phyloP scores from a whole-genome alignment of 805 yeast species.

The Yarrowia yakushimensis region DNA sequence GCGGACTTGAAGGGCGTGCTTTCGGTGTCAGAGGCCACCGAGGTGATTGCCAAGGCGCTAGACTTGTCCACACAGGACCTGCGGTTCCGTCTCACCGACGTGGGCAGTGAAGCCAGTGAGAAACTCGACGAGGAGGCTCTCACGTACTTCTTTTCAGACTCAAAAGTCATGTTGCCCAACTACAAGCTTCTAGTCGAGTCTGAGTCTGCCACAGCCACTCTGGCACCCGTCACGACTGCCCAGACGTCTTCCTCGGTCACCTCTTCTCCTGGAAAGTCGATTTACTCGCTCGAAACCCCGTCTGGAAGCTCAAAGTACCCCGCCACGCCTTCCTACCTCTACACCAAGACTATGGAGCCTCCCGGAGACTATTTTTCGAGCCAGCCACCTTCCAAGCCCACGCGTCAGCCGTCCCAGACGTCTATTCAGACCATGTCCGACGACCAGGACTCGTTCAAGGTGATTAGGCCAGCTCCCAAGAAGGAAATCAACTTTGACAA shows the following conservation, averaged over 20 bases:
- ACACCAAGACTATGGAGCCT: constrained; percentile 26
- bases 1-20: constrained; percentile 40
- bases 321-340: constrained; percentile 15
- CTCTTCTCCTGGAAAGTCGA: constrained; percentile 15
- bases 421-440: neutral
- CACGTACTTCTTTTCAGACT: neutral
- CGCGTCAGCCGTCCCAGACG: neutral
- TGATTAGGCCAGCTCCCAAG: constrained; percentile 58
- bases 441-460: constrained; percentile 50
- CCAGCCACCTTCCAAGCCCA: neutral
- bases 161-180: neutral
- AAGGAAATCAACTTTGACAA: constrained; percentile 77
- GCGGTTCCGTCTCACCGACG: constrained; percentile 63
- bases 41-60: constrained; percentile 42
- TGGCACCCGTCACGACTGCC: neutral
- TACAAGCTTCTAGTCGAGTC: constrained; percentile 9
- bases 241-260: neutral
- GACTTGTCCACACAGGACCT: constrained; percentile 27
- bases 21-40: constrained; percentile 42
- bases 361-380: neutral
- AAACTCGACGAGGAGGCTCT: constrained; percentile 31
- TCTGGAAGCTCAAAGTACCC: constrained; percentile 3
- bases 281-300: constrained; percentile 5
- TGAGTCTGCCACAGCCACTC: neutral
- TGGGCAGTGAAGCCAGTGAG: constrained; percentile 46